A percentile compares a stretch with the other conserved stretches of the same genome.
Conservation (phyloP, 1,284 basidiomycete genomes). For the Marasmius tenuissimus region DNA sequence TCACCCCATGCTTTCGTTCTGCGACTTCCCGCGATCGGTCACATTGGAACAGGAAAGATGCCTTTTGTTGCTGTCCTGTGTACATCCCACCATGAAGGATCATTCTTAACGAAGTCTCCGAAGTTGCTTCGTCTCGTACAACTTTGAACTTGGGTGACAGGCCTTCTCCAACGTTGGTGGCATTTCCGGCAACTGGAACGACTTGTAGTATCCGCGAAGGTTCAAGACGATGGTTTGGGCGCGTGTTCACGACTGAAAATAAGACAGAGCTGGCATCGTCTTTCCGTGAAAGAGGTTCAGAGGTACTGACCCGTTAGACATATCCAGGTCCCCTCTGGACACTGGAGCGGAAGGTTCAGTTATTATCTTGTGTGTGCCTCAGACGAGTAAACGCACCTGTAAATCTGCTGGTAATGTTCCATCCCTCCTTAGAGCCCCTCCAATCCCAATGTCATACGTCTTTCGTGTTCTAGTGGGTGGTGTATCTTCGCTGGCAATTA, state of each 20-base stretch:
- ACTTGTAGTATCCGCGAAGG: slow-evolving; percentile 38
- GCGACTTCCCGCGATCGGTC: slow-evolving; percentile 29
- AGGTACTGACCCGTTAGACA: slow-evolving; percentile 25
- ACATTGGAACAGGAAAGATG: slow-evolving; percentile 40
- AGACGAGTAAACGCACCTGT: background rate
- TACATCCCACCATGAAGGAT: slow-evolving; percentile 42
- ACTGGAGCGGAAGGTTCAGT: slow-evolving; percentile 16
- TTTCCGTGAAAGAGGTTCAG: background rate
- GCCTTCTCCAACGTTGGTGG: slow-evolving; percentile 1
- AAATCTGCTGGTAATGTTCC: slow-evolving; percentile 7
- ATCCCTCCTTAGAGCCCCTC: slow-evolving; percentile 7
- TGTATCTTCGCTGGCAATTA: background rate
- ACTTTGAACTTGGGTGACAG: slow-evolving; percentile 21
- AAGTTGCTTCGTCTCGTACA: slow-evolving; percentile 12
- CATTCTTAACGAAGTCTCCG: slow-evolving; percentile 34
- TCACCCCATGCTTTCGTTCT: background rate
- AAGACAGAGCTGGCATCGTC: background rate
- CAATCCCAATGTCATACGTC: slow-evolving; percentile 5
- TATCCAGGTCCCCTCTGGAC: slow-evolving; percentile 28
- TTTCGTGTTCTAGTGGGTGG: slow-evolving; percentile 6
- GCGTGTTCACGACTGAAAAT: slow-evolving; percentile 31
- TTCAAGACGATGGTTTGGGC: slow-evolving; percentile 36
- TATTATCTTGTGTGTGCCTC: background rate
- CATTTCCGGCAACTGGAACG: slow-evolving; percentile 36
- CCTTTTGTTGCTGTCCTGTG: slow-evolving; percentile 34